Percentiles rank a stretch among this genome's conserved stretches.
Evolutionary conservation across 495 filamentous ascomycete species (phyloP).

Genomic region (Hyaloscypha finlandica): DNA sequence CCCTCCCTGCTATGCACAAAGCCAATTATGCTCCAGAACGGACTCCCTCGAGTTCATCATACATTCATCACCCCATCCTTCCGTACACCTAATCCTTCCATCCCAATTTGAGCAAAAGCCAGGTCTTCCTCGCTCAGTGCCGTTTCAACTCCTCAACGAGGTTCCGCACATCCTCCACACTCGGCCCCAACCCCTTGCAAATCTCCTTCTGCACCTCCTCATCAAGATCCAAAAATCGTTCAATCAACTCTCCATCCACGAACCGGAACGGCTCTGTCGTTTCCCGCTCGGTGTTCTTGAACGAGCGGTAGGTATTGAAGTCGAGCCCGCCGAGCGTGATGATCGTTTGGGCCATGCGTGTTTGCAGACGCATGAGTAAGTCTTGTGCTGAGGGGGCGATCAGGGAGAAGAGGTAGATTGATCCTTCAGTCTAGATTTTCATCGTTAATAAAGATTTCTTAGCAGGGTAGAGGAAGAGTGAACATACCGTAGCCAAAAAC

Average conservation of each 20-base stretch:
- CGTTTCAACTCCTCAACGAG: constrained; percentile 73
- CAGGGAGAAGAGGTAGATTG: constrained; percentile 83
- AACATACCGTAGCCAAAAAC: constrained; percentile 83
- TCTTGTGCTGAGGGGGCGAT: constrained; percentile 71
- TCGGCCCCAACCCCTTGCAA: constrained; percentile 57
- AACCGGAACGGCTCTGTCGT: constrained; percentile 81
- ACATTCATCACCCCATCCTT: not conserved
- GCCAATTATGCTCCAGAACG: not conserved
- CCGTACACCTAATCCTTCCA: not conserved
- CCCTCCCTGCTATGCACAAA: not conserved
- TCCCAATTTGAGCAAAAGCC: too few species aligned
- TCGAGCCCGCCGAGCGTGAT: constrained; percentile 51
- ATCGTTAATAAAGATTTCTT: constrained; percentile 31
- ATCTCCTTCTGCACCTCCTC: constrained; percentile 67
- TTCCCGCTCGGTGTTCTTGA: constrained; percentile 67
- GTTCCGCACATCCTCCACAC: constrained; percentile 71
- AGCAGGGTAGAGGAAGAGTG: not conserved
- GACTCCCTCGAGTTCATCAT: not conserved
- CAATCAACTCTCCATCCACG: constrained; percentile 89
- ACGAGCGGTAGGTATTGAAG: constrained; percentile 78
- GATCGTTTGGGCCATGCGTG: constrained; percentile 46
- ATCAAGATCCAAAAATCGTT: constrained; percentile 74
- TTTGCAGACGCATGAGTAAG: constrained; percentile 82
- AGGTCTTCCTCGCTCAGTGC: not conserved
- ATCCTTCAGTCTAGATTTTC: constrained; percentile 72